These are phyloP conservation scores for Clavariopsis aquatica DNA, from an alignment of 495 filamentous ascomycete genomes.

Conservation along the genomic window DNA sequence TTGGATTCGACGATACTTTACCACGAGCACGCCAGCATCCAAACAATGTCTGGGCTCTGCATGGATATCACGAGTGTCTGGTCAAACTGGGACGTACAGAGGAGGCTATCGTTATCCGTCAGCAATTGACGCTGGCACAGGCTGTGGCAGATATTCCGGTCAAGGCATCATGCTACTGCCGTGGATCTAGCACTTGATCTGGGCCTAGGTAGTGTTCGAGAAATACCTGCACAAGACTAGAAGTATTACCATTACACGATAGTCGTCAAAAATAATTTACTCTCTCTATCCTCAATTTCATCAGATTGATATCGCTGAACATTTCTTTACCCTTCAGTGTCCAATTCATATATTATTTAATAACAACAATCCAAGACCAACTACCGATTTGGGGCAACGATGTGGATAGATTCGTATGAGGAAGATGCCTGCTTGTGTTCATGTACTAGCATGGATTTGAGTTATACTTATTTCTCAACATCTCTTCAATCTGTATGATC, in stretches of 20 bases:
- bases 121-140: conserved; percentile 53
- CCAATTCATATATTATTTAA: no score
- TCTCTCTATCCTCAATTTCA: no score
- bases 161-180: conserved; percentile 63
- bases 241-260: background rate
- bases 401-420: background rate
- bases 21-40: conserved; percentile 61
- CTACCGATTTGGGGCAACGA: no score
- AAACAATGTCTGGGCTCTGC: conserved; percentile 69
- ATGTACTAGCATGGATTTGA: conserved; percentile 5
- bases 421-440: background rate
- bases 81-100: conserved; percentile 50
- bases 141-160: conserved; percentile 62
- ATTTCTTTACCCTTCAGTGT: no score
- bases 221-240: background rate
- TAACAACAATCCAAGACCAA: no score
- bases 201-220: background rate
- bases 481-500: conserved; percentile 19
- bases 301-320: no score
- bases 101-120: conserved; percentile 55
- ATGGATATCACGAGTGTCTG: conserved; percentile 67
- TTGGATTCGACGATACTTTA: conserved; percentile 58
- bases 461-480: conserved; percentile 19
- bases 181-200: conserved; percentile 28
- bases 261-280: background rate